Evolutionary conservation across 1,139 yeast genomes (phyloP).

Genomic region (Diutina sp.): DNA sequence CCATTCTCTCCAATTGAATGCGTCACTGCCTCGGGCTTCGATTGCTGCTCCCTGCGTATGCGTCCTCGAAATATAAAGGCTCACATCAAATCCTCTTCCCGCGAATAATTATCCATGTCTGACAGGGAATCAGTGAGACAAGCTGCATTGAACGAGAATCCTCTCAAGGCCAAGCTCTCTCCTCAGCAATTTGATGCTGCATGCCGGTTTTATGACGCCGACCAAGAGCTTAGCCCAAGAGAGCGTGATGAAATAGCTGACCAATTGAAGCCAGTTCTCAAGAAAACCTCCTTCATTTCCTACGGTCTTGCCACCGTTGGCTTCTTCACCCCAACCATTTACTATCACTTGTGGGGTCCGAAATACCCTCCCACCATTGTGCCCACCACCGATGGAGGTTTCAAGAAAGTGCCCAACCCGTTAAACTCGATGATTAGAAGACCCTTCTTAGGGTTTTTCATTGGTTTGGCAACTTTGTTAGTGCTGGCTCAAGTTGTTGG

Average conservation of each 20-base stretch:
- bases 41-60: background rate
- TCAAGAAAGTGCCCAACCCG: background rate
- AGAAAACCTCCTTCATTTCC: conserved; percentile 15
- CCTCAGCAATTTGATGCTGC: conserved; percentile 26
- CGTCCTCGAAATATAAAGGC: background rate
- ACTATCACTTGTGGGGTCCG: background rate
- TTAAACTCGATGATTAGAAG: conserved; percentile 10
- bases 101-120: background rate
- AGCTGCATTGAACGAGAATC: background rate
- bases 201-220: conserved; percentile 31
- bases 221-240: conserved; percentile 16
- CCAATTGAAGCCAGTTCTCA: conserved; percentile 17
- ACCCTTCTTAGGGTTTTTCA: conserved; percentile 21
- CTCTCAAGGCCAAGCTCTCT: conserved; percentile 11
- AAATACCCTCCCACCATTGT: background rate
- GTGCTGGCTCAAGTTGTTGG: conserved; percentile 15
- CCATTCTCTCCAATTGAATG: background rate
- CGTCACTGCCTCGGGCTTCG: background rate
- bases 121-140: background rate
- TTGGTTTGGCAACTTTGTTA: conserved; percentile 18
- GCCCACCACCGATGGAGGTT: background rate
- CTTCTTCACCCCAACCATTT: conserved; percentile 15
- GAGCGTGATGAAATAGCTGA: conserved; percentile 21
- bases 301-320: conserved; percentile 8
- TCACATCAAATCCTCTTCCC: background rate